These are phyloP conservation scores for Rhodotorula graminis DNA, from an alignment of 768 basidiomycete genomes.

Conservation along the genomic window DNA sequence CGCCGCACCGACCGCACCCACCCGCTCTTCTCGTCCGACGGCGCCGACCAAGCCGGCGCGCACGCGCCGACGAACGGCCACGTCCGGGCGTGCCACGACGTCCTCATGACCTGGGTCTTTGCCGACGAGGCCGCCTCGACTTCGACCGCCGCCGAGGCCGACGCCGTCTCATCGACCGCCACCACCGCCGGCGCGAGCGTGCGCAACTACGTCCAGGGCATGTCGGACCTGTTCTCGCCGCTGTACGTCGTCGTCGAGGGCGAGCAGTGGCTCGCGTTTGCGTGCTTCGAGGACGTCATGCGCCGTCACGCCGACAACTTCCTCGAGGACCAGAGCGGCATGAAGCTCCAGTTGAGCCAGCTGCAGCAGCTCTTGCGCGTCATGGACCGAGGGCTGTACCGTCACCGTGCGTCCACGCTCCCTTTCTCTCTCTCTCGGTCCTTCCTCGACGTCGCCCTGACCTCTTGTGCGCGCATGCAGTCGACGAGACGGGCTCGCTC, in stretches of 20 bases:
- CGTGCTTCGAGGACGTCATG: constrained; percentile 95
- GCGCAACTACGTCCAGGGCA: constrained; percentile 84
- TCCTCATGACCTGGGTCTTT: constrained; percentile 74
- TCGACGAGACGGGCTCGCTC: constrained; percentile 74
- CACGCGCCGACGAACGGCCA: constrained; percentile 88
- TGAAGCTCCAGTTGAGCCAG: constrained; percentile 87
- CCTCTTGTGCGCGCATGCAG: neutral
- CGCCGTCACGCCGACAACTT: constrained; percentile 93
- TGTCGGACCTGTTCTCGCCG: constrained; percentile 93
- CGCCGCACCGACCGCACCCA: constrained; percentile 93
- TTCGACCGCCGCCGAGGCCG: too few relatives aligned
- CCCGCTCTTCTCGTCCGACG: constrained; percentile 64
- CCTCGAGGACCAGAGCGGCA: constrained; percentile 90
- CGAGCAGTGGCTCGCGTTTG: constrained; percentile 86
- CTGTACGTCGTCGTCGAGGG: constrained; percentile 85
- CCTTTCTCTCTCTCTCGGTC: constrained; percentile 28
- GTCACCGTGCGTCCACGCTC: constrained; percentile 52
- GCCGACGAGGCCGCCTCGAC: neutral
- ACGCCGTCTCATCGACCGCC: neutral
- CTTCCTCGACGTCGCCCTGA: neutral
- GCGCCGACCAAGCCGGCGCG: constrained; percentile 56
- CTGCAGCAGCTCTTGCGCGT: constrained; percentile 83
- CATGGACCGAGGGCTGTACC: constrained; percentile 94
- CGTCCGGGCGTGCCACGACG: constrained; percentile 75
- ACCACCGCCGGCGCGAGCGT: neutral